Base-by-base conservation (phyloP, 1,284 basidiomycete genomes). In the Rhodotorula sp. region DNA sequence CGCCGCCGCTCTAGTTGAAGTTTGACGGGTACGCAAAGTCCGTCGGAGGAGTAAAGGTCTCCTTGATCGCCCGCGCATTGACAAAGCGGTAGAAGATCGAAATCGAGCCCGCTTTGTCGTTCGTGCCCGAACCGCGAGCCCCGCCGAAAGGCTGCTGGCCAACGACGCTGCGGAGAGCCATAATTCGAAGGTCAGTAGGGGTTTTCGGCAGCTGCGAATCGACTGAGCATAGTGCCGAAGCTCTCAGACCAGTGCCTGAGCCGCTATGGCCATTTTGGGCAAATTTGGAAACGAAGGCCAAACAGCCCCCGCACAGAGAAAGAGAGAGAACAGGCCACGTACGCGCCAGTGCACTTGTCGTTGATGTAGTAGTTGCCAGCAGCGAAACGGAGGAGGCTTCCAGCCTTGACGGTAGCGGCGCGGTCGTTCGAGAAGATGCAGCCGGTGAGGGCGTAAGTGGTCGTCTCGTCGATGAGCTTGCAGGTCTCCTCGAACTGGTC, bases 1-100 rank as follows among this genome's bases (percentile, higher is more conserved):
- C 26, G 16, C 3, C 3, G 28, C 28, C 15, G 18, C 34, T 47
- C 12, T 23, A 61, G 43, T n/a, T 28, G n/a, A 31, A 26, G 66
- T 67, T 67, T 3, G 60, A 62, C 19, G 66, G 66, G 66, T 67
- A 67, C 12, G 66, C 48, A 49, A 67, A 67, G 6, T 48, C 15
- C 15, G 62, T 61, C 26, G 66, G 60, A 45, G 64, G 59, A 8
- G 16, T 6, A 50, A 66, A 60, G 79, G 90, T 92, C 85, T 99
- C 95, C 86, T 98, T 99, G 85, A 99, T 95, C 76, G 90, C 93
- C 78, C 95, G 86, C 60, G 91, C 89, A 67, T 90, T 92, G 67
- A 93, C 84, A 92, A 80, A 70, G 52, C 79, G 79, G 76, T 78
- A 79, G 72, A 64, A 68, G 60, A 69, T 71, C 10, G 66, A 68